Base-by-base conservation (phyloP, 441 rosid species). In the Bruguiera hainesii region DNA sequence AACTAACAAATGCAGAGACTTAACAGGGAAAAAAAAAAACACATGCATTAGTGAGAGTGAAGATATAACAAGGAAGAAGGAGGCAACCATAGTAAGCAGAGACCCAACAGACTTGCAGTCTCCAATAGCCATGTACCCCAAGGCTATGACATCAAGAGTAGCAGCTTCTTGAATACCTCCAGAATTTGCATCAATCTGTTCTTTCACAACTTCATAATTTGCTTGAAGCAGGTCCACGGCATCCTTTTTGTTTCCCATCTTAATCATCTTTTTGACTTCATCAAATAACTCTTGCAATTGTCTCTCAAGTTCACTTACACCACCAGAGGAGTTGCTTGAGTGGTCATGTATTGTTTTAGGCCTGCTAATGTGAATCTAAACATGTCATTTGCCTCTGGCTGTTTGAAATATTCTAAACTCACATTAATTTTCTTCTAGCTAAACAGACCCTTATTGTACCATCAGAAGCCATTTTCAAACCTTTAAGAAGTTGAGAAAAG, bases 181-280 rank as follows among this genome's bases (percentile, higher is more conserved):
- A 49, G 73, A 64, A 71, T 97, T 97, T 0, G 79, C 81, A 72
- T 75, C 71, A 7, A 90, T 81, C 76, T 82, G 87, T 67, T 84
- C 86, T 81, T 86, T 87, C 67, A 85, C 93, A 66, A 84, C 80
- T 77, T 83, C 80, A 60, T 87, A 85, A 81, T 89, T 90, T 31
- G 98, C 98, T 78, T 81, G 84, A 71, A 93, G 95, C 57, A 93
- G 78, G 71, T 83, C 88, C 65, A 78, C 3, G 8, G 96, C 96
- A 60, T 89, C 96, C 72, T 74, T 73, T 71, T 70, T 81, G 21
- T 84, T 84, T 50, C 93, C 97, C 60, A 9, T 63, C 65, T 70
- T 79, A 50, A 89, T 75, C 94, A 90, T 71, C 26, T 56, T 51
- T 76, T 82, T 93, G 76, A 93, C 85, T 82, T 89, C 88, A 62